These are phyloP conservation scores for Ophiostoma tasmaniense DNA, from an alignment of 2,329 filamentous ascomycete genomes.

Conservation along the genomic window DNA sequence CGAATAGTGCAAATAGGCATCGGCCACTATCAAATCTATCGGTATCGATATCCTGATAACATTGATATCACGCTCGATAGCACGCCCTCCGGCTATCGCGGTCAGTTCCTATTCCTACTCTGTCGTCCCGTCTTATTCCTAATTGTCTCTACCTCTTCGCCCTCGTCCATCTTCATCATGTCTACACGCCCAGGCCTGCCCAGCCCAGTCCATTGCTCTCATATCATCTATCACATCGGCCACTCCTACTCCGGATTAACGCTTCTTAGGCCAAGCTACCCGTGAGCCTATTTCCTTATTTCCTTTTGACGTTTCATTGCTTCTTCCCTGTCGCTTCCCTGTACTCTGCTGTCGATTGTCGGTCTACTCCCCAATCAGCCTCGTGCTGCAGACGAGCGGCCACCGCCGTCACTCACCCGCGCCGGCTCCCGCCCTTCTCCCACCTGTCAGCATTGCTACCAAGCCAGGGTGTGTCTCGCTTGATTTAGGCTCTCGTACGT, in stretches of 20 bases:
- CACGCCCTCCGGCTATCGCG: neutral
- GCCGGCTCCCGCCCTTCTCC: slow-evolving; percentile 7
- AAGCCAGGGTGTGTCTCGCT: slow-evolving; percentile 6
- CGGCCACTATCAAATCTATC: neutral
- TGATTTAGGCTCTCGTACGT: slow-evolving; percentile 2
- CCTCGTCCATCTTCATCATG: neutral
- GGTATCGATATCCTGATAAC: neutral
- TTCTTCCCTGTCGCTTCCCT: neutral
- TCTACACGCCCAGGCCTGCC: neutral
- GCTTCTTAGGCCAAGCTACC: neutral
- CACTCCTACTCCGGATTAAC: neutral
- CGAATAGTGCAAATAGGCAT: neutral
- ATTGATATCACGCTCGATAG: neutral
- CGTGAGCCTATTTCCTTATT: neutral
- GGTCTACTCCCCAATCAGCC: slow-evolving; percentile 4
- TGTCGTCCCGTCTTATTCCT: neutral
- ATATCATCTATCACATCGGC: slow-evolving; percentile 2
- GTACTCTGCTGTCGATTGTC: neutral
- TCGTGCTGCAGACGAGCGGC: slow-evolving; percentile 6
- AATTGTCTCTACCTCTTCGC: too few species aligned
- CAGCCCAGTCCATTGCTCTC: neutral
- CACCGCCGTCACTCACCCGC: slow-evolving; percentile 9
- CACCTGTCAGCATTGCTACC: neutral
- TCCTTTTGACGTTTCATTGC: neutral
- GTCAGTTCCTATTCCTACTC: neutral